Percentiles rank a stretch among this genome's conserved stretches.
Conservation (phyloP, 2,329 filamentous ascomycete species). For the Didymella pomorum region DNA sequence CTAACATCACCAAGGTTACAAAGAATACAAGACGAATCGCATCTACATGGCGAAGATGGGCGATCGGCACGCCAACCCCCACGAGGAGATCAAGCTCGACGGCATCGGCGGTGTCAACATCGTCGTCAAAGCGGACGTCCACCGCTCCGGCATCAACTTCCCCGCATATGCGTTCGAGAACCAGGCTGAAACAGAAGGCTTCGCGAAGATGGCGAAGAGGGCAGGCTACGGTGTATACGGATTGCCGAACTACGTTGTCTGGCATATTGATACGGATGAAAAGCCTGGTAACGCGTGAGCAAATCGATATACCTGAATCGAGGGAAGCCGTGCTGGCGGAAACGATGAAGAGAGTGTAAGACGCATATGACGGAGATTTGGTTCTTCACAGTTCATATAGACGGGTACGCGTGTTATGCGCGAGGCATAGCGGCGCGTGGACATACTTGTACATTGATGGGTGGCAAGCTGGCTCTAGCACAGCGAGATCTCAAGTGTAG, state of each 20-base stretch:
- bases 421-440: not conserved
- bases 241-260: constrained; percentile 96
- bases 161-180: constrained; percentile 97
- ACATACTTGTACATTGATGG: constrained; percentile 10
- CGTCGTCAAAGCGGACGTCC: constrained; percentile 95
- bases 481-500: constrained; percentile 2
- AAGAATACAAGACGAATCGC: constrained; percentile 88
- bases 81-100: constrained; percentile 90
- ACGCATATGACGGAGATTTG: constrained; percentile 19
- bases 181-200: constrained; percentile 97
- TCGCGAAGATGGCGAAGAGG: constrained; percentile 97
- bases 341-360: not conserved
- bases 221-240: constrained; percentile 93
- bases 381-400: constrained; percentile 4
- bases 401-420: not conserved
- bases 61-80: constrained; percentile 90
- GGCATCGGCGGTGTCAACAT: constrained; percentile 98
- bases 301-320: not conserved
- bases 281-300: constrained; percentile 76
- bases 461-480: not conserved
- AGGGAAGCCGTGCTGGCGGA: not conserved
- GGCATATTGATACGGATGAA: constrained; percentile 97
- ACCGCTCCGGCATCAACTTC: constrained; percentile 97
- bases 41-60: constrained; percentile 91
- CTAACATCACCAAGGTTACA: constrained; percentile 72